These are phyloP conservation scores for Alnus rubra DNA, from an alignment of 306 rosid species.

Conservation along the genomic window DNA sequence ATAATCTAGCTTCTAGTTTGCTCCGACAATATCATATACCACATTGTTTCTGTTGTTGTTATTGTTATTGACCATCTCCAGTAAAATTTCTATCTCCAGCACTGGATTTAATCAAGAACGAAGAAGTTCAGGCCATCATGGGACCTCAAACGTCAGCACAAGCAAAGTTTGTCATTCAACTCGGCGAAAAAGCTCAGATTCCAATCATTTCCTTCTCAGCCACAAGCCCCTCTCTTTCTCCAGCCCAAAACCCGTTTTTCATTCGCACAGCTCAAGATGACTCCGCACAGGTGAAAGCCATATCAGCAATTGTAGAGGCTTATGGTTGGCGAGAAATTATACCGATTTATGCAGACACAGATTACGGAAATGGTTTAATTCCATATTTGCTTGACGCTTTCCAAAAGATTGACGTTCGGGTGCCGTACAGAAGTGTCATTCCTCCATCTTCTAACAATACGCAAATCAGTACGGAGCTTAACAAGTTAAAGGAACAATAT, in stretches of 20 bases:
- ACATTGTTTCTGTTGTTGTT: too few species aligned
- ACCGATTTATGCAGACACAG: conserved; percentile 38
- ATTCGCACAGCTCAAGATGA: conserved; percentile 36
- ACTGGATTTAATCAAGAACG: conserved; percentile 24
- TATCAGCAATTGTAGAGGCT: conserved; percentile 26
- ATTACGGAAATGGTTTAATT: conserved; percentile 42
- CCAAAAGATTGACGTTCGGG: conserved; percentile 16
- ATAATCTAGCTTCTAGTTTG: too few species aligned
- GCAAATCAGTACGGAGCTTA: conserved; percentile 21
- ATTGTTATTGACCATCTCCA: background rate
- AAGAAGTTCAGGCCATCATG: conserved; percentile 35
- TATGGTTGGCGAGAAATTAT: conserved; percentile 42
- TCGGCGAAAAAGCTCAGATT: conserved; percentile 25
- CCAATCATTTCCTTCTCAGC: conserved; percentile 40
- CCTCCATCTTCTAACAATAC: conserved; percentile 2
- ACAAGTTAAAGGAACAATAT: conserved; percentile 5
- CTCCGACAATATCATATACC: too few species aligned
- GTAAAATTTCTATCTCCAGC: conserved; percentile 16
- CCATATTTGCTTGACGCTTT: conserved; percentile 35
- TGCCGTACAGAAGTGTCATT: conserved; percentile 24
- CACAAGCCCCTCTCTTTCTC: conserved; percentile 43
- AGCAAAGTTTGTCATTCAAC: conserved; percentile 32
- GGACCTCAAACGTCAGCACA: conserved; percentile 39
- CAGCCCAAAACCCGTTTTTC: conserved; percentile 28
- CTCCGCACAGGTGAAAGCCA: conserved; percentile 25